Evolutionary conservation across 2,329 filamentous ascomycete species (phyloP).

Genomic region (Beauveria medogensis): DNA sequence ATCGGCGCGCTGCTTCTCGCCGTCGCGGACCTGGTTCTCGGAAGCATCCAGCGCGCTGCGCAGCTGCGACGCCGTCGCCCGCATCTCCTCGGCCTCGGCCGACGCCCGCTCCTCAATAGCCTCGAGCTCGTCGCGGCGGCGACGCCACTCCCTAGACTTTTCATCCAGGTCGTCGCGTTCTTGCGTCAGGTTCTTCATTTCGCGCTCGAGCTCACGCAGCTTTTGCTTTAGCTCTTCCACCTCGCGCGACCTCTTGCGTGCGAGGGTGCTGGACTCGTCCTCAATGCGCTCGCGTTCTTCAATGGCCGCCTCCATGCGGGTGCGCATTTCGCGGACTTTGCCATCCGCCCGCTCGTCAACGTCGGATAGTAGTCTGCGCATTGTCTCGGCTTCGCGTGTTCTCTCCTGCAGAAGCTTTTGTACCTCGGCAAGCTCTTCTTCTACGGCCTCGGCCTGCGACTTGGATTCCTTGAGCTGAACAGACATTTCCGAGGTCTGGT

Average conservation of each 20-base stretch:
- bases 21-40: conserved; percentile 74
- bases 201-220: conserved; percentile 73
- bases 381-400: conserved; percentile 86
- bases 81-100: conserved; percentile 68
- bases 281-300: conserved; percentile 90
- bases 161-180: conserved; percentile 73
- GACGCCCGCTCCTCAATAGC: conserved; percentile 57
- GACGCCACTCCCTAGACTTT: conserved; percentile 65
- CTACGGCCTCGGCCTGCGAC: conserved; percentile 72
- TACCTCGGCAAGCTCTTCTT: conserved; percentile 86
- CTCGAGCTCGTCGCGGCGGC: conserved; percentile 69
- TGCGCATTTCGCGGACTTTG: conserved; percentile 80
- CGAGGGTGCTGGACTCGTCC: conserved; percentile 75
- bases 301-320: conserved; percentile 80
- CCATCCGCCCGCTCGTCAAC: conserved; percentile 75
- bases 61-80: conserved; percentile 67
- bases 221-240: conserved; percentile 76
- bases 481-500: conserved; percentile 80
- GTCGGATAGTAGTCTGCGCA: conserved; percentile 81
- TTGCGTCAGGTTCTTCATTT: conserved; percentile 59
- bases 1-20: conserved; percentile 74
- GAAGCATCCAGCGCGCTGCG: conserved; percentile 77
- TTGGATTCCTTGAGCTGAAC: conserved; percentile 88
- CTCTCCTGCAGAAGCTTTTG: conserved; percentile 81
- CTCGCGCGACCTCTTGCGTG: conserved; percentile 70